These are phyloP conservation scores for Colletotrichum incanum DNA, from an alignment of 2,329 filamentous ascomycete species.

Conservation along the genomic window DNA sequence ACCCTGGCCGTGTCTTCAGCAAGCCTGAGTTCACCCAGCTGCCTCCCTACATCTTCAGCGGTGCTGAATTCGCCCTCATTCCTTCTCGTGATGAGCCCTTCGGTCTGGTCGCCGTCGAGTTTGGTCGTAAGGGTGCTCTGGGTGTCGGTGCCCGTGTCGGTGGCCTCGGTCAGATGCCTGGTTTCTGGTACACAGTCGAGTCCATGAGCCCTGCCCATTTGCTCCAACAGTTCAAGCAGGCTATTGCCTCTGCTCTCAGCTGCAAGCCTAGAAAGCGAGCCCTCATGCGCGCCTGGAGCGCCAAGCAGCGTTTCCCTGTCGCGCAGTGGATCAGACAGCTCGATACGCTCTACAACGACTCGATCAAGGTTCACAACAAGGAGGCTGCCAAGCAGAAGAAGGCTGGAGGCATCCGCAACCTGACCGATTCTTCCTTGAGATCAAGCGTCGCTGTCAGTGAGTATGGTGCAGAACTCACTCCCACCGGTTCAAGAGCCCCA, in stretches of 20 bases:
- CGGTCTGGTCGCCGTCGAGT: slow-evolving; percentile 78
- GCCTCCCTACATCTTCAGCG: slow-evolving; percentile 77
- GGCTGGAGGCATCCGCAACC: slow-evolving; percentile 36
- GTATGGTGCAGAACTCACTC: slow-evolving; percentile 32
- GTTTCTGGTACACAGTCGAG: slow-evolving; percentile 80
- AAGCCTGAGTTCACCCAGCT: slow-evolving; percentile 78
- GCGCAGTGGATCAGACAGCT: slow-evolving; percentile 77
- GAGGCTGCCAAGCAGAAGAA: slow-evolving; percentile 47
- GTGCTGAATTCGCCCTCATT: slow-evolving; percentile 78
- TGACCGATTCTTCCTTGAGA: slow-evolving; percentile 37
- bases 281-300: slow-evolving; percentile 76
- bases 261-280: slow-evolving; percentile 70
- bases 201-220: slow-evolving; percentile 75
- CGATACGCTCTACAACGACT: slow-evolving; percentile 72
- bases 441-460: slow-evolving; percentile 37
- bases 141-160: slow-evolving; percentile 78
- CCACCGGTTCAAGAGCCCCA: slow-evolving; percentile 31
- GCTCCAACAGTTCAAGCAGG: slow-evolving; percentile 75
- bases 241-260: slow-evolving; percentile 73
- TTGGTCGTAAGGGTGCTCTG: slow-evolving; percentile 77
- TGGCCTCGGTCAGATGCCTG: slow-evolving; percentile 79
- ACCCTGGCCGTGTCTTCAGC: slow-evolving; percentile 77
- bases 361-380: slow-evolving; percentile 67
- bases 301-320: slow-evolving; percentile 77
- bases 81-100: slow-evolving; percentile 80